A percentile compares a stretch with the other conserved stretches of the same genome.
Conservation (phyloP, 257 asterid species). For the Nicotiana benthamiana region DNA sequence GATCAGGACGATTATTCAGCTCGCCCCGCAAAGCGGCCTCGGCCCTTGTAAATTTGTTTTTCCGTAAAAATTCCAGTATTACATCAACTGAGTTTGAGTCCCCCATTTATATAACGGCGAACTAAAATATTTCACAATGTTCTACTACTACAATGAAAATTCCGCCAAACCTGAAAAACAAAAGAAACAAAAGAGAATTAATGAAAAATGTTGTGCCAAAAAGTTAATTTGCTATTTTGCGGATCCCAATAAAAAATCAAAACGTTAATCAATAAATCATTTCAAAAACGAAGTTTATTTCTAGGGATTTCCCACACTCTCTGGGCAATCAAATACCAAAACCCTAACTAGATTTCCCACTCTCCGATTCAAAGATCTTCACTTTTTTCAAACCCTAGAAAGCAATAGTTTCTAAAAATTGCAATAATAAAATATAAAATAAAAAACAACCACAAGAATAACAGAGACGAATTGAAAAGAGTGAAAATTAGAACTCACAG, state of each 20-base stretch:
- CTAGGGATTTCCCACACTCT: constrained; percentile 6
- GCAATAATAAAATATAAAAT: background rate
- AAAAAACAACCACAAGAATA: background rate
- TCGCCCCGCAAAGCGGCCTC: constrained; percentile 91
- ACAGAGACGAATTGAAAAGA: background rate
- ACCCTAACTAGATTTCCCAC: constrained; percentile 8
- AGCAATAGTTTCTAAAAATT: background rate
- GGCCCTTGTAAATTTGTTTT: constrained; percentile 73
- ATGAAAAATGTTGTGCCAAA: constrained; percentile 13
- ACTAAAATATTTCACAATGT: constrained; percentile 11
- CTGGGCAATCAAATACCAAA: constrained; percentile 5
- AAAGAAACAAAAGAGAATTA: background rate
- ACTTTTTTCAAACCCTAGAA: constrained; percentile 11
- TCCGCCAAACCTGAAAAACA: constrained; percentile 41
- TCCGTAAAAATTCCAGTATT: constrained; percentile 60
- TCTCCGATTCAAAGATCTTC: constrained; percentile 8
- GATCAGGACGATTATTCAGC: constrained; percentile 57
- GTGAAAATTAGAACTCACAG: constrained; percentile 11
- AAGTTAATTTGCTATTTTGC: no score
- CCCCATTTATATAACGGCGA: constrained; percentile 39
- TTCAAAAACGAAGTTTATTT: background rate
- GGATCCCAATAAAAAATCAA: constrained; percentile 9
- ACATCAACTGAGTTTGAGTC: constrained; percentile 68
- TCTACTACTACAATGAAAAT: constrained; percentile 25
- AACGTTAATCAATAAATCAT: background rate